phyloP scores from a whole-genome alignment of 108 stramenopile species.

The Fragilaria radians region DNA sequence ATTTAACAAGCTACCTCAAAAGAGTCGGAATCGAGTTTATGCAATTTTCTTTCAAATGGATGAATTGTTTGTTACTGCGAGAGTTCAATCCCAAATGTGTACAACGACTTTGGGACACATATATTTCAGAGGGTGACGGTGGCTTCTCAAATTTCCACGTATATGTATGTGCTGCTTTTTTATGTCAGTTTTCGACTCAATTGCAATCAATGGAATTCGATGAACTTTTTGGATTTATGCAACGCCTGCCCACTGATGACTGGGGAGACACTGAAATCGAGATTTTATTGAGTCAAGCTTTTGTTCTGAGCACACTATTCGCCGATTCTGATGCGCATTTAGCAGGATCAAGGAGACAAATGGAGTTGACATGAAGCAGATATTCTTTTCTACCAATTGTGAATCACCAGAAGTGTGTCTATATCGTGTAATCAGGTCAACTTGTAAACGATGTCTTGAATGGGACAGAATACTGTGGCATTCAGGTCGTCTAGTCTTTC shows the following conservation, averaged over 20 bases:
- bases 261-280: slow-evolving; percentile 85
- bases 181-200: slow-evolving; percentile 87
- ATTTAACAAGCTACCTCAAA: slow-evolving; percentile 74
- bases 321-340: slow-evolving; percentile 84
- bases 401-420: not conserved
- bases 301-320: slow-evolving; percentile 60
- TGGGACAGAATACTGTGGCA: no score
- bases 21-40: slow-evolving; percentile 81
- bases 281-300: slow-evolving; percentile 77
- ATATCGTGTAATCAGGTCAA: no score
- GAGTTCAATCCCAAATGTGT: slow-evolving; percentile 83
- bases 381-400: not conserved
- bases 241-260: slow-evolving; percentile 27
- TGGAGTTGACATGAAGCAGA: not conserved
- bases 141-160: slow-evolving; percentile 98
- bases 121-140: slow-evolving; percentile 76
- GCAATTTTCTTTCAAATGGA: slow-evolving; percentile 99
- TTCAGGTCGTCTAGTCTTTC: no score
- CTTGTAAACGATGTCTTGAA: no score
- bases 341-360: slow-evolving; percentile 6
- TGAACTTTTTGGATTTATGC: slow-evolving; percentile 95
- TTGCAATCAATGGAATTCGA: slow-evolving; percentile 88
- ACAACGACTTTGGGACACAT: slow-evolving; percentile 92
- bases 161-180: slow-evolving; percentile 96
- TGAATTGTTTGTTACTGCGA: slow-evolving; percentile 95